These are phyloP conservation scores for Podila epigama DNA, from an alignment of 192 early-diverging fungal genomes.

Conservation along the genomic window DNA sequence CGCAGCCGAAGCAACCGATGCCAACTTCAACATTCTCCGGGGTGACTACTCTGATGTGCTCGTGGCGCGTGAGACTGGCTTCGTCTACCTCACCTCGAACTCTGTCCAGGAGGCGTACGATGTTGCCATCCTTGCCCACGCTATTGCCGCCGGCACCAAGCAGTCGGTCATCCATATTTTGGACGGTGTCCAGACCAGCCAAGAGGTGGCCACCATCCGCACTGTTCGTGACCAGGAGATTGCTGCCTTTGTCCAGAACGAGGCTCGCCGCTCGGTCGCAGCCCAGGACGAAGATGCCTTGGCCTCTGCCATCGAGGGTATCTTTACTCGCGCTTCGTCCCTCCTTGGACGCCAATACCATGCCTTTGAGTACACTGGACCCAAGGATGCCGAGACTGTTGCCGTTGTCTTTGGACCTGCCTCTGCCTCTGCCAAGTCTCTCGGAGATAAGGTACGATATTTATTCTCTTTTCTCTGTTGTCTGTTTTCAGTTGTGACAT, in stretches of 20 bases:
- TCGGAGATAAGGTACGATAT: constrained; percentile 47
- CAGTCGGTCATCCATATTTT: constrained; percentile 85
- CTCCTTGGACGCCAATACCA: constrained; percentile 71
- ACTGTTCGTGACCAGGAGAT: constrained; percentile 61
- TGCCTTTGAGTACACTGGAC: constrained; percentile 86
- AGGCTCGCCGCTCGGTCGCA: constrained; percentile 4
- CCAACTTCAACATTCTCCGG: constrained; percentile 60
- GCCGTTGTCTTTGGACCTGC: constrained; percentile 80
- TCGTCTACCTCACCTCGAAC: constrained; percentile 76
- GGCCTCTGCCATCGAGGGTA: constrained; percentile 29
- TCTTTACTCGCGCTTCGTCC: constrained; percentile 20
- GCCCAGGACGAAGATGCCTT: constrained; percentile 26
- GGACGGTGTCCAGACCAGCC: constrained; percentile 70
- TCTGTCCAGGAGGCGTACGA: constrained; percentile 91
- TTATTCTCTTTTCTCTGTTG: not conserved
- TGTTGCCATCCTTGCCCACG: constrained; percentile 83
- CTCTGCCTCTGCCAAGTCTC: constrained; percentile 55
- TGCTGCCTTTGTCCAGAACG: constrained; percentile 45
- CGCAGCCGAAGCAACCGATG: constrained; percentile 70
- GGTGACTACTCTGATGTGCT: constrained; percentile 76
- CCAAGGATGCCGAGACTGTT: constrained; percentile 73
- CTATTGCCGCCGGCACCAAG: constrained; percentile 66
- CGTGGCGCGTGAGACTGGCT: constrained; percentile 80
- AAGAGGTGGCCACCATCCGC: constrained; percentile 58
- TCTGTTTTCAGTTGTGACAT: not conserved